Evolutionary conservation across 2,329 filamentous ascomycete genomes (phyloP).

Genomic region (Tympanopsis confertula): DNA sequence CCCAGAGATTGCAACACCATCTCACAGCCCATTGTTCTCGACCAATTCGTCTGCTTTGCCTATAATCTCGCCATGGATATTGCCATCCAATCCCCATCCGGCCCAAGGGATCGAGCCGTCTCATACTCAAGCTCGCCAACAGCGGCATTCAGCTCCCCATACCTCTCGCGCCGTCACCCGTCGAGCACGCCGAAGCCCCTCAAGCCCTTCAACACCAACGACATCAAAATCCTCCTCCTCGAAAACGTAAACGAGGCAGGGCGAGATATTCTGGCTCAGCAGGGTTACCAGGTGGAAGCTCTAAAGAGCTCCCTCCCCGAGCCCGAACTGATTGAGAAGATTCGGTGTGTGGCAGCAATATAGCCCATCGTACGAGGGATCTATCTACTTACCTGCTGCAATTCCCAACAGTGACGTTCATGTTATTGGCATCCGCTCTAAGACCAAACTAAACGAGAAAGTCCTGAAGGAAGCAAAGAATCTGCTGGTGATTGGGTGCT

Average conservation of each 20-base stretch:
- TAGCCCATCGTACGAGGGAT: constrained; percentile 1
- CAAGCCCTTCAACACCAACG: constrained; percentile 89
- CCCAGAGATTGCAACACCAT: too few species aligned
- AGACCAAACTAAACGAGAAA: constrained; percentile 82
- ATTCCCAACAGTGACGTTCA: constrained; percentile 64
- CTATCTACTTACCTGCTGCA: constrained; percentile 5
- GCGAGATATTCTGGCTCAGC: constrained; percentile 64
- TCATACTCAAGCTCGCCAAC: constrained; percentile 66
- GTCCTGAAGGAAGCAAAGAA: constrained; percentile 86
- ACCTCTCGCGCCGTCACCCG: constrained; percentile 27
- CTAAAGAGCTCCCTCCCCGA: constrained; percentile 83
- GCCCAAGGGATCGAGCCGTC: constrained; percentile 43
- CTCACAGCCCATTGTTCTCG: too few species aligned
- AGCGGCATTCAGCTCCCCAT: constrained; percentile 63
- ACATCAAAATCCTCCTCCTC: constrained; percentile 89
- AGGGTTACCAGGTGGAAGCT: constrained; percentile 93
- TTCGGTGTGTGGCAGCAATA: constrained; percentile 46
- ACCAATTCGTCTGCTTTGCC: too few species aligned
- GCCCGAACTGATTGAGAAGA: constrained; percentile 92
- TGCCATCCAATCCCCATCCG: constrained; percentile 19
- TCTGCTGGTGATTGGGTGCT: constrained; percentile 89
- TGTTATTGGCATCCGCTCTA: constrained; percentile 94
- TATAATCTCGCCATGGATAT: too few species aligned
- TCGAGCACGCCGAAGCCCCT: constrained; percentile 55
- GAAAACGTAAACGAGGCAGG: constrained; percentile 95